Conservation (phyloP, 1,284 basidiomycete genomes). For the Anthracocystis walkeri region DNA sequence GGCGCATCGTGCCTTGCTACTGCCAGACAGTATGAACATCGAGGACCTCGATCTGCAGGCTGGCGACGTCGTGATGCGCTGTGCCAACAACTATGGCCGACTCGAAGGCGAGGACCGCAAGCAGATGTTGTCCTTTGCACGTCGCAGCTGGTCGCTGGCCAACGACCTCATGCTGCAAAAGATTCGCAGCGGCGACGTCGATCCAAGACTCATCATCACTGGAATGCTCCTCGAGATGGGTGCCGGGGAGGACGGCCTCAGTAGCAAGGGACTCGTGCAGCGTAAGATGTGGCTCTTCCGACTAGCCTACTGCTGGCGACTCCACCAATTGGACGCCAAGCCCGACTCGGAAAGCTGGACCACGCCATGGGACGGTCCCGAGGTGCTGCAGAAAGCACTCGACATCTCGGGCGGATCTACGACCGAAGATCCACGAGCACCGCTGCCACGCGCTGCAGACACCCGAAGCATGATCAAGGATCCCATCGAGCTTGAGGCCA, state of each 20-base stretch:
- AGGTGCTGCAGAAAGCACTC: slow-evolving; percentile 42
- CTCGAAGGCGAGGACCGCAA: slow-evolving; percentile 52
- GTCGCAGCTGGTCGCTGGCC: slow-evolving; percentile 56
- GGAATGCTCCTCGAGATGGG: slow-evolving; percentile 56
- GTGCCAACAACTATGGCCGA: slow-evolving; percentile 46
- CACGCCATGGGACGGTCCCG: slow-evolving; percentile 42
- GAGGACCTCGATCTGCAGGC: slow-evolving; percentile 57
- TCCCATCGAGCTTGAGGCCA: slow-evolving; percentile 47
- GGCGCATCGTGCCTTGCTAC: slow-evolving; percentile 54
- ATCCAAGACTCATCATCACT: slow-evolving; percentile 49
- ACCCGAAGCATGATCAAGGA: slow-evolving; percentile 44
- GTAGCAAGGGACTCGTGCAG: slow-evolving; percentile 44
- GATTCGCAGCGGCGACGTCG: slow-evolving; percentile 53
- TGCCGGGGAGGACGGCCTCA: slow-evolving; percentile 56
- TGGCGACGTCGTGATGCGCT: slow-evolving; percentile 44
- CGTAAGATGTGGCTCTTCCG: slow-evolving; percentile 56
- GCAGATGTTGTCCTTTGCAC: slow-evolving; percentile 53
- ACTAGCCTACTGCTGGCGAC: slow-evolving; percentile 50
- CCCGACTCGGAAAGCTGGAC: slow-evolving; percentile 42
- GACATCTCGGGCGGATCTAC: slow-evolving; percentile 39
- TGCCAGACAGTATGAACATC: slow-evolving; percentile 52
- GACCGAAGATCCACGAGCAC: slow-evolving; percentile 38
- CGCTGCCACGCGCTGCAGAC: slow-evolving; percentile 44
- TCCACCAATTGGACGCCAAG: slow-evolving; percentile 52
- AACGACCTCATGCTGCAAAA: slow-evolving; percentile 55